These are phyloP conservation scores for Eucalyptus tenuipes DNA, from an alignment of 345 rosid genomes.

Conservation along the genomic window DNA sequence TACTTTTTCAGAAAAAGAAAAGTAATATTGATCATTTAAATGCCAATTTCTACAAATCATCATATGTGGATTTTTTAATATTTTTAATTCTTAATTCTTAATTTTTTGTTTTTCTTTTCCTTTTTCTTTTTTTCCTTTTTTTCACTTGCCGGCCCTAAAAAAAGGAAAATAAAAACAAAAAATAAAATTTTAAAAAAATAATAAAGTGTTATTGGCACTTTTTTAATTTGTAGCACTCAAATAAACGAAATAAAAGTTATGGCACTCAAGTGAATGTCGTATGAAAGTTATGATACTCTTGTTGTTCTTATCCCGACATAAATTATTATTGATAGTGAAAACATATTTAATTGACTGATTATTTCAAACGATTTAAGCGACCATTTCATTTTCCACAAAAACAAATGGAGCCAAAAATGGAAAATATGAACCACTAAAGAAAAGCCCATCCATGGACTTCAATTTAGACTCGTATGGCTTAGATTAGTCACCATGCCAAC, in stretches of 20 bases:
- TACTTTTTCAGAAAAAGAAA: fast-evolving
- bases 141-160: fast-evolving
- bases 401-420: neutral
- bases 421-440: neutral
- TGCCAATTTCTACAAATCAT: too few relatives aligned
- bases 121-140: fast-evolving
- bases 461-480: too few relatives aligned
- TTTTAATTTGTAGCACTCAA: fast-evolving
- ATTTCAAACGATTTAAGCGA: too few relatives aligned
- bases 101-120: fast-evolving
- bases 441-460: neutral
- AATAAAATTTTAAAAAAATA: too few relatives aligned
- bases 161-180: too few relatives aligned
- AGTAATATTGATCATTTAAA: neutral
- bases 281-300: fast-evolving
- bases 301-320: fast-evolving
- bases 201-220: too few relatives aligned
- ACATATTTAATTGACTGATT: too few relatives aligned
- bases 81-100: too few relatives aligned
- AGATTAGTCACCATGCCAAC: neutral
- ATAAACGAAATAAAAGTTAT: too few relatives aligned
- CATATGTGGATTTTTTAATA: too few relatives aligned
- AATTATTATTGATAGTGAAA: too few relatives aligned
- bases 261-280: fast-evolving
- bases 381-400: neutral